Evolutionary conservation across 208 protist genomes (phyloP), one percentile per base, ranked within the genome.

Genomic region (Crithidia thermophila): DNA sequence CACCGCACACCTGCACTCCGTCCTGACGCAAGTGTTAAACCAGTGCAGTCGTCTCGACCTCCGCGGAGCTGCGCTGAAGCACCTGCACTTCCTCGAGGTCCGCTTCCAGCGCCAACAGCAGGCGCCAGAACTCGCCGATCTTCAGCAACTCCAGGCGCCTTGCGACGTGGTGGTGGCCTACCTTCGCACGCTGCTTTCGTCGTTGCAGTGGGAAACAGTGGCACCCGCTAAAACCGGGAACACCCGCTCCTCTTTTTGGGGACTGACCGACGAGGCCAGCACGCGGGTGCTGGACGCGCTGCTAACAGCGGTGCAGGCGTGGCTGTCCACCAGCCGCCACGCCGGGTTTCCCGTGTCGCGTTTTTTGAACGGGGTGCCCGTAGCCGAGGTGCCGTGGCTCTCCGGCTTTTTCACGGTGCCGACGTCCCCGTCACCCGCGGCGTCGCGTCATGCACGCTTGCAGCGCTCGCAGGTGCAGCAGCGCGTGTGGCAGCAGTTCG

Each of bases 301-400:
- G 2, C 72, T 59, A 25, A 21, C 25, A 0, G 59, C 64, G 21
- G 43, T 87, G 43, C 52, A 67, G 2, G 72, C 65, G 46, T 93
- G 87, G 87, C 65, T 93, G 36, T 36, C 30, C 14, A 72, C 72
- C 42, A 81, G 83, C 10, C 62, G 70, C 16, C 77, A 77, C 20
- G 79, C 74, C n/a, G 40, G 40, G 7, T 84, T 89, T 72, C 71
- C 69, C 7, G 51, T 87, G 0, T 76, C 62, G 10, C 71, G 76
- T 31, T 93, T 90, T 65, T 67, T 93, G 7, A 50, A 88, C 46
- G 50, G 73, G 1, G 72, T 90, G 33, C 75, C 63, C 6, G 87
- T 93, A 42, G 75, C 73, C 1, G 46, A 62, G 37, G 56, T 93
- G n/a, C 87, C 87, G 40, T 93, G 87, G 87, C 56, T 93, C 21